Conservation (phyloP, 768 basidiomycete genomes). For the Tricholoma matsutake region DNA sequence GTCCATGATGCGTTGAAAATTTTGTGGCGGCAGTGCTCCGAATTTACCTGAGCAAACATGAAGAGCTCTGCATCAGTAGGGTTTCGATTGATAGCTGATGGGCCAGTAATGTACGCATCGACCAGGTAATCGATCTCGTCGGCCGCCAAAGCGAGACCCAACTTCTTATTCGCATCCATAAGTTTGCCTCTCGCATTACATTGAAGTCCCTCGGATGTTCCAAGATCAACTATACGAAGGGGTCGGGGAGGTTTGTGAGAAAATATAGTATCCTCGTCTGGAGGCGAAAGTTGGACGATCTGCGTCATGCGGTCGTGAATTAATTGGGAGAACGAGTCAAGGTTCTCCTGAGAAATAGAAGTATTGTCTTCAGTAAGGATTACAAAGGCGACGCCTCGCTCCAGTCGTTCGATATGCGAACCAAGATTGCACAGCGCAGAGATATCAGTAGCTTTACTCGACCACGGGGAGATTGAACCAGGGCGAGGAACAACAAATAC, state of each 20-base stretch:
- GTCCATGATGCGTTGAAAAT: slow-evolving; percentile 99
- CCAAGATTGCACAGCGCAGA: slow-evolving; percentile 81
- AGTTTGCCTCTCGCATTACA: slow-evolving; percentile 55
- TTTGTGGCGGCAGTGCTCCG: slow-evolving; percentile 99
- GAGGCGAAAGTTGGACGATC: slow-evolving; percentile 54
- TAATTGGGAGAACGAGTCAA: slow-evolving; percentile 59
- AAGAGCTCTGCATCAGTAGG: slow-evolving; percentile 98
- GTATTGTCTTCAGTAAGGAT: slow-evolving; percentile 42
- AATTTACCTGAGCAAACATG: slow-evolving; percentile 99
- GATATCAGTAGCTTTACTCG: slow-evolving; percentile 98
- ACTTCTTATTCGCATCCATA: slow-evolving; percentile 68
- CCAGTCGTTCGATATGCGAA: slow-evolving; percentile 70
- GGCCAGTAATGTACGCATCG: slow-evolving; percentile 78
- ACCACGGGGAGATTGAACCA: slow-evolving; percentile 98
- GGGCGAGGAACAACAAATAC: slow-evolving; percentile 78
- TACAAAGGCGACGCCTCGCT: slow-evolving; percentile 75
- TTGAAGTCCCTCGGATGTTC: slow-evolving; percentile 45
- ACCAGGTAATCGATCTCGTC: slow-evolving; percentile 94
- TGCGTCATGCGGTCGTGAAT: slow-evolving; percentile 99
- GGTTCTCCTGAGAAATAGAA: slow-evolving; percentile 40
- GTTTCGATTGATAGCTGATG: slow-evolving; percentile 65
- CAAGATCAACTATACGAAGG: slow-evolving; percentile 18
- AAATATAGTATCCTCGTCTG: slow-evolving; percentile 58
- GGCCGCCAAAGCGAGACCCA: slow-evolving; percentile 86
- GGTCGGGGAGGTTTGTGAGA: slow-evolving; percentile 49